Conservation (phyloP, 768 basidiomycete genomes). For the Leccinum rimulosum region DNA sequence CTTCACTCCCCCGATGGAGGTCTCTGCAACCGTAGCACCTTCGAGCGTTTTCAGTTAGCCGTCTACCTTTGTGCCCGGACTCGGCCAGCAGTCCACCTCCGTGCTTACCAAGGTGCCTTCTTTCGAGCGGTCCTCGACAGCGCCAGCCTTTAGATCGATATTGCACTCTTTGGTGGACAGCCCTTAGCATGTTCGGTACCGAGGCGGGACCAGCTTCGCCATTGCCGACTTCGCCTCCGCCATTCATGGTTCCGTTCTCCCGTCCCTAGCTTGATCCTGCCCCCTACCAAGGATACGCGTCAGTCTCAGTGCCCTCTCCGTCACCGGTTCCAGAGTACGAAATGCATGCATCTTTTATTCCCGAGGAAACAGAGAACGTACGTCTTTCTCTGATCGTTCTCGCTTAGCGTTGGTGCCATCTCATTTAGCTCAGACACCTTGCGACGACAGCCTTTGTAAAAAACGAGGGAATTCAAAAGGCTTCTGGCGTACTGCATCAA, state of each 20-base stretch:
- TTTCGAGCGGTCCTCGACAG: slow-evolving; percentile 17
- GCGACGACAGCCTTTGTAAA: slow-evolving; percentile 38
- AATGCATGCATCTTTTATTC: slow-evolving; percentile 38
- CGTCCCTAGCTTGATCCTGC: slow-evolving; percentile 3
- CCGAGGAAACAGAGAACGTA: slow-evolving; percentile 36
- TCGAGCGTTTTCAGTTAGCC: slow-evolving; percentile 37
- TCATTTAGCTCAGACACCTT: slow-evolving; percentile 42
- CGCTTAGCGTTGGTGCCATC: neutral
- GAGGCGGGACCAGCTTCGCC: neutral
- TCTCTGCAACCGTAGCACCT: slow-evolving; percentile 29
- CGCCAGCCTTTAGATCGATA: slow-evolving; percentile 13
- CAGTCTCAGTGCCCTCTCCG: neutral
- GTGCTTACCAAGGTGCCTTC: slow-evolving; percentile 25
- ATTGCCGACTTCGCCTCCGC: slow-evolving; percentile 2
- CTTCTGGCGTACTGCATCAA: slow-evolving; percentile 34
- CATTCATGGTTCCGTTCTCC: neutral
- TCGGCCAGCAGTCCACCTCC: slow-evolving; percentile 19
- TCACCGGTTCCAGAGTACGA: slow-evolving; percentile 46
- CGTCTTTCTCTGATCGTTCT: slow-evolving; percentile 24
- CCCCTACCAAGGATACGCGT: neutral
- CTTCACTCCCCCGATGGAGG: slow-evolving; percentile 16
- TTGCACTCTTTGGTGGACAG: slow-evolving; percentile 11
- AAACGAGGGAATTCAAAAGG: slow-evolving; percentile 37
- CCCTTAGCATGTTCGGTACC: slow-evolving; percentile 8
- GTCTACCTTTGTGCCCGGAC: slow-evolving; percentile 18